Percentiles rank a stretch among this genome's conserved stretches.
These are phyloP conservation scores for Beauveria medogensis DNA, from an alignment of 2,329 filamentous ascomycete genomes.

Conservation along the genomic window DNA sequence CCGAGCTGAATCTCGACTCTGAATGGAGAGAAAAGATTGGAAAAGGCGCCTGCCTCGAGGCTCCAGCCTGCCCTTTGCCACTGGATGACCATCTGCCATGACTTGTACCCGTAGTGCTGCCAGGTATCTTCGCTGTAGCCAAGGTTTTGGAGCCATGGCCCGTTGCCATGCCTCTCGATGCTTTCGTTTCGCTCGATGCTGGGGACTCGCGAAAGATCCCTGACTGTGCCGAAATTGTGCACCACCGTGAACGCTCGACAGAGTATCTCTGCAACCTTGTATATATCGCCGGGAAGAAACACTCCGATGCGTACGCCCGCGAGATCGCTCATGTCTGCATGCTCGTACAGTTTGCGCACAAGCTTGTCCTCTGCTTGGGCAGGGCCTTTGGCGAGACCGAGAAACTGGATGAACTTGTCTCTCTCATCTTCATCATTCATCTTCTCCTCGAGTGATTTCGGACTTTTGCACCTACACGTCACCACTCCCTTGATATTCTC, in stretches of 20 bases:
- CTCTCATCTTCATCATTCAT: neutral
- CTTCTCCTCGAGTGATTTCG: neutral
- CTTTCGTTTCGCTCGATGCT: no score
- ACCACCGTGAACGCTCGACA: neutral
- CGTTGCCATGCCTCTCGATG: no score
- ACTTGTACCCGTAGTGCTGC: neutral
- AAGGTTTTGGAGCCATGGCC: no score
- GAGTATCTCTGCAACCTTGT: neutral
- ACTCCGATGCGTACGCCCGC: neutral
- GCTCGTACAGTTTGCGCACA: neutral
- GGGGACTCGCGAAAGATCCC: no score
- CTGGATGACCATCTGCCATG: neutral
- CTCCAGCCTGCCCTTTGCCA: no score
- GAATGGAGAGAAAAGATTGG: neutral
- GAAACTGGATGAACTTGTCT: neutral
- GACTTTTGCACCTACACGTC: conserved; percentile 13
- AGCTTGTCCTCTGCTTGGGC: neutral
- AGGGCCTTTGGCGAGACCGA: neutral
- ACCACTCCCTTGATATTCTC: conserved; percentile 19
- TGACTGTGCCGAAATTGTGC: neutral
- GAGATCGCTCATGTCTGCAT: neutral
- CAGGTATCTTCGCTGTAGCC: no score
- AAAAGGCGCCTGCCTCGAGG: no score
- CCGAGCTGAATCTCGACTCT: neutral
- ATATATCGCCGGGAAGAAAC: neutral